Evolutionary conservation across 352 stramenopile species (phyloP).

Genomic region (Phytophthora fragariae): DNA sequence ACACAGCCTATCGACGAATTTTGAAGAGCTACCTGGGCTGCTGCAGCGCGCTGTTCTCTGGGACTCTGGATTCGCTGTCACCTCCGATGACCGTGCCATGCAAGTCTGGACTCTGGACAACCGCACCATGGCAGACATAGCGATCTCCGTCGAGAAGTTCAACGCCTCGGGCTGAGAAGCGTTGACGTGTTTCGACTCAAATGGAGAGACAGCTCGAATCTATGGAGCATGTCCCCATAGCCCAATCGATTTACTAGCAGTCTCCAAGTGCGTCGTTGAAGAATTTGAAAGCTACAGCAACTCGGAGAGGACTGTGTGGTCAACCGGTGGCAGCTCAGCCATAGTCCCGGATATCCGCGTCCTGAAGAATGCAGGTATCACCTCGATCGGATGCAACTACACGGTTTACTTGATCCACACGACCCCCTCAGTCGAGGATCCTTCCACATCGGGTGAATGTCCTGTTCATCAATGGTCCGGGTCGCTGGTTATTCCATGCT

Average conservation of each 20-base stretch:
- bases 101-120: conserved; percentile 34
- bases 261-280: conserved; percentile 34
- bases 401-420: conserved; percentile 36
- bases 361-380: conserved; percentile 19
- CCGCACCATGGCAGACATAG: conserved; percentile 33
- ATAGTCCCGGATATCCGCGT: conserved; percentile 27
- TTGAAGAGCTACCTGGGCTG: conserved; percentile 33
- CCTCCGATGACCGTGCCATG: conserved; percentile 12
- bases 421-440: background rate
- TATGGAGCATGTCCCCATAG: conserved; percentile 28
- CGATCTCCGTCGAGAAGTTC: conserved; percentile 29
- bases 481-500: conserved; percentile 49
- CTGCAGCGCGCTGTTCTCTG: conserved; percentile 45
- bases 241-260: conserved; percentile 25
- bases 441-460: conserved; percentile 19
- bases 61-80: conserved; percentile 43
- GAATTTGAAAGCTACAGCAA: conserved; percentile 7
- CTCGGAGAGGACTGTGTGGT: conserved; percentile 27
- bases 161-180: conserved; percentile 16
- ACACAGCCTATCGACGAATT: conserved; percentile 23
- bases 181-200: conserved; percentile 21
- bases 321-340: conserved; percentile 17
- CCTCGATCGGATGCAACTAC: conserved; percentile 23
- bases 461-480: conserved; percentile 9
- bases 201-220: conserved; percentile 4